A percentile compares a stretch with the other conserved stretches of the same genome.
phyloP scores from a whole-genome alignment of 345 rosid species.

The Boechera divaricarpa region DNA sequence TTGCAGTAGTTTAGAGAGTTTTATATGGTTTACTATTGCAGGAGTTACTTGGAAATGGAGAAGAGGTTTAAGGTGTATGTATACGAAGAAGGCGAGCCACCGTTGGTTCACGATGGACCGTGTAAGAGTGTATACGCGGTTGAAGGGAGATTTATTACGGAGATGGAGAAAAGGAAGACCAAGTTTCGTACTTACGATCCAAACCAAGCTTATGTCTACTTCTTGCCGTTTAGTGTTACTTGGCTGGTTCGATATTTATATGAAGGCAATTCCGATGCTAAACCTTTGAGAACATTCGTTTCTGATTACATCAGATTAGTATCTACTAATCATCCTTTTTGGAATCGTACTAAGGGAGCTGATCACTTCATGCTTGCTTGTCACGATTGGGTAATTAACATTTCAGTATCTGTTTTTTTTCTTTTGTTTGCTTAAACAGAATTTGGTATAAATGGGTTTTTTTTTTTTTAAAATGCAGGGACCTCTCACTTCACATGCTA shows the following conservation, averaged over 20 bases:
- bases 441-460: neutral
- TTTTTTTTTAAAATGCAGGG: constrained; percentile 54
- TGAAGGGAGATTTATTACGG: constrained; percentile 88
- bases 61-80: constrained; percentile 85
- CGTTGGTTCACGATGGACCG: constrained; percentile 83
- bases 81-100: constrained; percentile 79
- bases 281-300: constrained; percentile 62
- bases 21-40: constrained; percentile 31
- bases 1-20: too few relatives aligned
- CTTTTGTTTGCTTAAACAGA: neutral
- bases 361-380: constrained; percentile 94
- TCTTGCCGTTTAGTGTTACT: constrained; percentile 84
- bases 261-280: constrained; percentile 43
- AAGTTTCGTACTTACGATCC: constrained; percentile 67
- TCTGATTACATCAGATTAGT: constrained; percentile 68
- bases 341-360: constrained; percentile 80
- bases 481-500: constrained; percentile 66
- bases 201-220: constrained; percentile 67
- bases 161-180: constrained; percentile 61
- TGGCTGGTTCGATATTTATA: constrained; percentile 78
- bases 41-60: constrained; percentile 92
- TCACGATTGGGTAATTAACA: constrained; percentile 73
- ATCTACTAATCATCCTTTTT: constrained; percentile 71
- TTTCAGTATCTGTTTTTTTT: neutral
- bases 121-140: constrained; percentile 78